Evolutionary conservation across 2,329 filamentous ascomycete genomes (phyloP).

Genomic region (Pestalotiopsis fici): DNA sequence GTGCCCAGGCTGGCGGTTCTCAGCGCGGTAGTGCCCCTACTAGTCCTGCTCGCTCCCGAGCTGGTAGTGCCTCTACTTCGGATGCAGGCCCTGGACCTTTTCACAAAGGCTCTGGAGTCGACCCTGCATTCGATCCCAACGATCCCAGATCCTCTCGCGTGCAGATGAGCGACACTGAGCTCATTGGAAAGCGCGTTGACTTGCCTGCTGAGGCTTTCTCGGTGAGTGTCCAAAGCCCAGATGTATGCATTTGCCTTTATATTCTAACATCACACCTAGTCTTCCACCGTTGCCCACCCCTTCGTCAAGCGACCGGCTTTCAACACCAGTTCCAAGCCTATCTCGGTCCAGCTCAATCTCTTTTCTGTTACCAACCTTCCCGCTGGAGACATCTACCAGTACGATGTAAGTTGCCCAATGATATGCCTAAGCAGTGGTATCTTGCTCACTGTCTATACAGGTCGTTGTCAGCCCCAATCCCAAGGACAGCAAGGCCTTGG

Average conservation of each 20-base stretch:
- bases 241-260: not conserved
- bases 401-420: constrained; percentile 66
- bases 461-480: constrained; percentile 64
- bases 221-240: constrained; percentile 27
- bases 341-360: constrained; percentile 68
- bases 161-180: constrained; percentile 20
- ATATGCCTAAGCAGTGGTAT: constrained; percentile 10
- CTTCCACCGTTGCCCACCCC: constrained; percentile 21
- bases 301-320: constrained; percentile 53
- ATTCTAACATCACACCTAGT: constrained; percentile 22
- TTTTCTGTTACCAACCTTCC: constrained; percentile 68
- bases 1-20: constrained; percentile 6
- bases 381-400: constrained; percentile 71
- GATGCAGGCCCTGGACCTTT: constrained; percentile 3
- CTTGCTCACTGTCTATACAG: constrained; percentile 39
- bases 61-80: constrained; percentile 5
- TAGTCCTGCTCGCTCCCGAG: constrained; percentile 6
- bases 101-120: constrained; percentile 4
- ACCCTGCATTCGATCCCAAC: constrained; percentile 29
- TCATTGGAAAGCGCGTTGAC: constrained; percentile 52
- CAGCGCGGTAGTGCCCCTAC: not conserved
- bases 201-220: constrained; percentile 58
- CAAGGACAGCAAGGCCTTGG: constrained; percentile 59
- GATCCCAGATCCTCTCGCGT: not conserved
- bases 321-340: constrained; percentile 56